Percentiles rank a stretch among this genome's conserved stretches.
phyloP scores from a whole-genome alignment of 345 rosid species.

The Eucalyptus sideroxylon region DNA sequence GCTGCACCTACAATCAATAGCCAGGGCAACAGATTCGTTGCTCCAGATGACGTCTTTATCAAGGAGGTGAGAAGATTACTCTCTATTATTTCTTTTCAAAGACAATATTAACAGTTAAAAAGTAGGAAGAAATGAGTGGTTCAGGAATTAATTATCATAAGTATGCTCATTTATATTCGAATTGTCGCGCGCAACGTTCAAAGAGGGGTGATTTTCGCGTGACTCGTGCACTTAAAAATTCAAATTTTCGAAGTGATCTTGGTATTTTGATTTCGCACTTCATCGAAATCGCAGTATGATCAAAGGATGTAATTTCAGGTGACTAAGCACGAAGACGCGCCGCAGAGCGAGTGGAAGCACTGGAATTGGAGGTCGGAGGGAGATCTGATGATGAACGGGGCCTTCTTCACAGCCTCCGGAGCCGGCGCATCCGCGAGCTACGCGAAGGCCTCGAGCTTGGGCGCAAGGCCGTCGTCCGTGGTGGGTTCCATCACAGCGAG shows the following conservation, averaged over 20 bases:
- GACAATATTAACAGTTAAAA: background rate
- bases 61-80: background rate
- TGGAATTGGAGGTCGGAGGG: conserved; percentile 22
- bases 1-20: conserved; percentile 3
- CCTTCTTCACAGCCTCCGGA: conserved; percentile 13
- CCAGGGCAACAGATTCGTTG: conserved; percentile 4
- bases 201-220: background rate
- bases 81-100: background rate
- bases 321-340: conserved; percentile 11
- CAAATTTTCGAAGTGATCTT: background rate
- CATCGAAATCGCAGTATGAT: background rate
- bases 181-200: background rate
- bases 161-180: background rate
- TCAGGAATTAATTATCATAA: background rate
- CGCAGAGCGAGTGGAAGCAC: conserved; percentile 4
- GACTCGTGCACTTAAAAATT: background rate
- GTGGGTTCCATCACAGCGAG: conserved; percentile 6
- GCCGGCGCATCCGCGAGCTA: conserved; percentile 6
- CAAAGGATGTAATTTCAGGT: background rate
- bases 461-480: conserved; percentile 13
- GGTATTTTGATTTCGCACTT: background rate
- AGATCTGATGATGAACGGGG: conserved; percentile 11
- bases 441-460: conserved; percentile 15
- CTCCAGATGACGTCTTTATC: background rate
- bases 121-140: background rate